phyloP scores from a whole-genome alignment of 2,329 filamentous ascomycete species.

The Trichoderma koningii region DNA sequence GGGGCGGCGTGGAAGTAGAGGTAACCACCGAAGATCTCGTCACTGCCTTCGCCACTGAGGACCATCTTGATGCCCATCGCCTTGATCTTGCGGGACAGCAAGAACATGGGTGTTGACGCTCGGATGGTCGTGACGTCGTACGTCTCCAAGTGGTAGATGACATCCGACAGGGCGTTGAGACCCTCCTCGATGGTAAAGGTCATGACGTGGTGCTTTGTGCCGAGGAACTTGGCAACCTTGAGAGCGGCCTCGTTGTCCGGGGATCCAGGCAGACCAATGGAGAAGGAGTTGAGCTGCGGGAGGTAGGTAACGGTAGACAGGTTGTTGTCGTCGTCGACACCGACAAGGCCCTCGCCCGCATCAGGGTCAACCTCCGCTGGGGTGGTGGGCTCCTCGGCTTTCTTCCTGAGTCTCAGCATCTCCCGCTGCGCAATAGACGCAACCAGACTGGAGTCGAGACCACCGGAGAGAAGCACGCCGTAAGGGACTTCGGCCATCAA shows the following conservation, averaged over 20 bases:
- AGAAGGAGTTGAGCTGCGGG: conserved; percentile 97
- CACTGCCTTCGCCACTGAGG: conserved; percentile 90
- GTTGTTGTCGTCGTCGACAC: conserved; percentile 90
- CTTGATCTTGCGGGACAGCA: conserved; percentile 98
- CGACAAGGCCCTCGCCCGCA: conserved; percentile 74
- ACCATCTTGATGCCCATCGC: conserved; percentile 99
- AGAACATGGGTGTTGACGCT: conserved; percentile 97
- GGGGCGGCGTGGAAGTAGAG: conserved; percentile 98
- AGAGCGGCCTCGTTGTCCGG: conserved; percentile 90
- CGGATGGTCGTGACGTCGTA: conserved; percentile 99
- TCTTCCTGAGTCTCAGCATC: conserved; percentile 73
- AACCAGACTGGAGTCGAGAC: conserved; percentile 92
- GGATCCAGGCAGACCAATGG: conserved; percentile 89
- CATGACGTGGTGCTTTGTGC: conserved; percentile 97
- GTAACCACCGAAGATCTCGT: conserved; percentile 98
- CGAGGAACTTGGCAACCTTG: conserved; percentile 93
- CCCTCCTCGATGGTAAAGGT: conserved; percentile 98
- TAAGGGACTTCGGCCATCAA: conserved; percentile 99
- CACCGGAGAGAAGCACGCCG: conserved; percentile 91
- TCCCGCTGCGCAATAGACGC: conserved; percentile 95
- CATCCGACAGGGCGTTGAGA: conserved; percentile 92
- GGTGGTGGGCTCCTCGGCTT: conserved; percentile 54
- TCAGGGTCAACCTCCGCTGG: conserved; percentile 51
- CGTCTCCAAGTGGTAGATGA: conserved; percentile 96
- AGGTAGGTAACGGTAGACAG: conserved; percentile 88